Base-by-base conservation (phyloP, 1,139 yeast species). In the Magnusiomyces suaveolens region DNA sequence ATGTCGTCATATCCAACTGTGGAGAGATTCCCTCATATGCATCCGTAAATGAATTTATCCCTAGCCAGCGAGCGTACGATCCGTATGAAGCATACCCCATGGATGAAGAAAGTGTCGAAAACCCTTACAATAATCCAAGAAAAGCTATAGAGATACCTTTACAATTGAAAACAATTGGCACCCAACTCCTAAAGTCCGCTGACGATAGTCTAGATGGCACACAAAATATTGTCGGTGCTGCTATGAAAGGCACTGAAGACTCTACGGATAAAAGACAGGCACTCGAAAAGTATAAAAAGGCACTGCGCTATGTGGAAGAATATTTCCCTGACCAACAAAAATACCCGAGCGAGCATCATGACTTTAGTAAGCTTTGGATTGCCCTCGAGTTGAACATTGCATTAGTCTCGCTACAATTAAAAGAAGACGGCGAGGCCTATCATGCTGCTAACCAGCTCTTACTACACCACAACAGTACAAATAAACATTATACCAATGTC, bases 31-130 rank as follows among this genome's bases (percentile, higher is more conserved):
- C 87, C 10, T 58, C 60, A 10, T 29, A 44, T 1, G 54, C 53
- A 8, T 18, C 48, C 2, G 47, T 56, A 2, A 43, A 48, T 8
- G 44, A 41, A 16, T 29, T 6, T 29, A 29, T 29, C 12, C 12
- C 12, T 29, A 29, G 33, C 33, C 95, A 87, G 65, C 87, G 86
- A n/a, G 82, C 87, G 26, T 96, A 96, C 43, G 97, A 89, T 66
- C 70, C 76, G 46, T 87, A 81, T 66, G 96, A 87, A 65, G 90
- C 83, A 53, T 75, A 76, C 38, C 75, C 90, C 57, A 83, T 79
- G 36, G 96, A 87, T 65, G 90, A 88, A 66, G 81, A 79, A 29
- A 29, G 33, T 29, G 33, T 29, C 6, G 12, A 29, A 12, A 29
- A 29, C 12, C 33, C 33, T 6, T 79, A 85, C 49, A 84, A 87